Evolutionary conservation across 768 basidiomycete genomes (phyloP).

Genomic region (Fibroporia radiculosa): DNA sequence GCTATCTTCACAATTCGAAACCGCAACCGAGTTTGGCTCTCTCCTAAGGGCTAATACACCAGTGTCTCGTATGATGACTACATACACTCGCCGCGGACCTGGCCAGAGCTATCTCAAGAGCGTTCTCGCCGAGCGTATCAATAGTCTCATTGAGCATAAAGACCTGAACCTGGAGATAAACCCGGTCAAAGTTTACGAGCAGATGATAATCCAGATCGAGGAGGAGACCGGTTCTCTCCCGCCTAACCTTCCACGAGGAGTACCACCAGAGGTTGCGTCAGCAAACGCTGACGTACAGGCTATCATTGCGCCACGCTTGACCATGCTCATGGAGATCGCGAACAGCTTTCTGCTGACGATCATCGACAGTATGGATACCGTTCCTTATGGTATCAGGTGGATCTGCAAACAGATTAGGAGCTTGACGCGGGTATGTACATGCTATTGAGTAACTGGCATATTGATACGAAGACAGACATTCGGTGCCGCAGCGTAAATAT

Average conservation of each 20-base stretch:
- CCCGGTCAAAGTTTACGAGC: slow-evolving; percentile 98
- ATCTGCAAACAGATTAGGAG: slow-evolving; percentile 99
- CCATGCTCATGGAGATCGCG: slow-evolving; percentile 99
- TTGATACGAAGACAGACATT: slow-evolving; percentile 7
- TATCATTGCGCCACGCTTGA: slow-evolving; percentile 92
- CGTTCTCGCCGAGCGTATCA: slow-evolving; percentile 95
- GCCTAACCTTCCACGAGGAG: slow-evolving; percentile 84
- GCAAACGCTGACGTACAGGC: slow-evolving; percentile 95
- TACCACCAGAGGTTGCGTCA: slow-evolving; percentile 89
- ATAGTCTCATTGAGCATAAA: slow-evolving; percentile 98
- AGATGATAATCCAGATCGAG: slow-evolving; percentile 99
- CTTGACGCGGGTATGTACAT: slow-evolving; percentile 9
- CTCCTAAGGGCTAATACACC: slow-evolving; percentile 97
- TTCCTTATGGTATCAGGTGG: slow-evolving; percentile 99
- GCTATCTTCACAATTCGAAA: slow-evolving; percentile 97
- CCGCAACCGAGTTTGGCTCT: slow-evolving; percentile 98
- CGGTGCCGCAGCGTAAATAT: slow-evolving; percentile 77
- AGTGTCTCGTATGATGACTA: slow-evolving; percentile 99
- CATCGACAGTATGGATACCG: slow-evolving; percentile 97
- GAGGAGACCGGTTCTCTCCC: slow-evolving; percentile 94
- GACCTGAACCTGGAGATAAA: slow-evolving; percentile 99
- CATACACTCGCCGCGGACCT: slow-evolving; percentile 96
- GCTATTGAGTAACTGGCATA: neutral
- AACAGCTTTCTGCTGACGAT: slow-evolving; percentile 97
- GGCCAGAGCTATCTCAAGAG: slow-evolving; percentile 98